These are phyloP conservation scores for Lactarius trivialis DNA, from an alignment of 768 basidiomycete genomes.

Conservation along the genomic window DNA sequence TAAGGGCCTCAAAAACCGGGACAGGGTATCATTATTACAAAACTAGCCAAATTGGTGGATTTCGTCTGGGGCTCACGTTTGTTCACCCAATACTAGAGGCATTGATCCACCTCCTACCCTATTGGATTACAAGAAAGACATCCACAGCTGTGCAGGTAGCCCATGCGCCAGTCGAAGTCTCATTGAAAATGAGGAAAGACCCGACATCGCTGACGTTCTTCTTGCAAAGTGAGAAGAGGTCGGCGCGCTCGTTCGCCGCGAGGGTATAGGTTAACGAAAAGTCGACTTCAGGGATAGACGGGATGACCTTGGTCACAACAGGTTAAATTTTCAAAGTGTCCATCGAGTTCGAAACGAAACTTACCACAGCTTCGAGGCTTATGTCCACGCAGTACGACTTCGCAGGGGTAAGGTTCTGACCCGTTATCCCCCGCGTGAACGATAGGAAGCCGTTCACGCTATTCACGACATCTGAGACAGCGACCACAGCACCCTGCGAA, in stretches of 20 bases:
- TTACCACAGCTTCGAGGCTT: not conserved
- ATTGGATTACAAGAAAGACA: not conserved
- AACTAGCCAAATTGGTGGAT: not conserved
- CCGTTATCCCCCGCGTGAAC: not conserved
- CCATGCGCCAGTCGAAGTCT: not conserved
- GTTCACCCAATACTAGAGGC: too few relatives aligned
- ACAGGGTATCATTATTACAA: not conserved
- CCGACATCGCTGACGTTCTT: not conserved
- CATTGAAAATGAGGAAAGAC: not conserved
- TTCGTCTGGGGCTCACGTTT: not conserved
- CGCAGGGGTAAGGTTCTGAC: not conserved
- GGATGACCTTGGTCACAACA: not conserved
- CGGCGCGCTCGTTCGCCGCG: not conserved
- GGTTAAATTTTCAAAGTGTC: not conserved
- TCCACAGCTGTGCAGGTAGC: not conserved
- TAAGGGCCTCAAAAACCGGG: too few relatives aligned
- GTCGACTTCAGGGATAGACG: too few relatives aligned
- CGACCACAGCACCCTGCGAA: too few relatives aligned
- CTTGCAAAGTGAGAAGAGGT: not conserved
- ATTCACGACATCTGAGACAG: not conserved
- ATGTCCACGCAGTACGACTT: slow-evolving; percentile 5
- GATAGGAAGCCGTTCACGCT: not conserved
- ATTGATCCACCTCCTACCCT: too few relatives aligned
- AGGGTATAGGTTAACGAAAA: too few relatives aligned
- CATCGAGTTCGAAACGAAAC: too few relatives aligned